Evolutionary conservation across 164 flowering plant species (phyloP).

Genomic region (Tetrastigma voinierianum): DNA sequence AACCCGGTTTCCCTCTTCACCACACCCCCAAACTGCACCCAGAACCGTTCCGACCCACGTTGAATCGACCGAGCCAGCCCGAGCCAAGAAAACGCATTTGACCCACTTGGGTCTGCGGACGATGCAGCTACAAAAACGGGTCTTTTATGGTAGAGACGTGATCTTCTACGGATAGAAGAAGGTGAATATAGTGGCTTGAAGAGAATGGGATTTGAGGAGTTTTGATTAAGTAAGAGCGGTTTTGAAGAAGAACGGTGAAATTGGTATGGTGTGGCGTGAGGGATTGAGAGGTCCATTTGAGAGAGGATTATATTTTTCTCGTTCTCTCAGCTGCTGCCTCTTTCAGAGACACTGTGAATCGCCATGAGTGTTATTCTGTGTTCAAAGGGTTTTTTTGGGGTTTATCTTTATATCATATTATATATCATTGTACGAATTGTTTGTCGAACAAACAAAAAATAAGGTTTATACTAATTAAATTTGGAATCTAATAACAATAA

Average conservation of each 20-base stretch:
- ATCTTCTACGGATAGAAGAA: neutral
- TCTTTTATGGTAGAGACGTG: conserved; percentile 10
- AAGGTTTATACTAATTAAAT: too few species aligned
- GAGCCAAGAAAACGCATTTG: conserved; percentile 47
- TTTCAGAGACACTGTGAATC: too few species aligned
- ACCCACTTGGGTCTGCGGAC: conserved; percentile 35
- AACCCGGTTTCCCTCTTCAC: conserved; percentile 80
- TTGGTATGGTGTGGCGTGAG: conserved; percentile 21
- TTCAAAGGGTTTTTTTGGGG: too few species aligned
- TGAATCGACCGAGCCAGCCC: conserved; percentile 40
- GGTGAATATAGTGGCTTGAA: conserved; percentile 17
- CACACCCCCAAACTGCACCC: conserved; percentile 45
- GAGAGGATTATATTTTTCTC: neutral
- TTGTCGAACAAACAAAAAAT: too few species aligned
- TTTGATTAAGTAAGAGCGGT: neutral
- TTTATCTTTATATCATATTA: too few species aligned
- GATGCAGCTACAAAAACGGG: conserved; percentile 35
- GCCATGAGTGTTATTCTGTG: too few species aligned
- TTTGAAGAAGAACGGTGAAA: conserved; percentile 17
- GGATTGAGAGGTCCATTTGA: conserved; percentile 27
- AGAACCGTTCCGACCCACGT: conserved; percentile 53
- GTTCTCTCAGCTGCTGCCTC: too few species aligned
- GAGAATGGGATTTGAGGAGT: conserved; percentile 10
- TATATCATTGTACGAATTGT: too few species aligned
- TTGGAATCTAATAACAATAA: too few species aligned